These are phyloP conservation scores for Eremochloa ophiuroides DNA, from an alignment of 176 grass and related monocot species.

Conservation along the genomic window DNA sequence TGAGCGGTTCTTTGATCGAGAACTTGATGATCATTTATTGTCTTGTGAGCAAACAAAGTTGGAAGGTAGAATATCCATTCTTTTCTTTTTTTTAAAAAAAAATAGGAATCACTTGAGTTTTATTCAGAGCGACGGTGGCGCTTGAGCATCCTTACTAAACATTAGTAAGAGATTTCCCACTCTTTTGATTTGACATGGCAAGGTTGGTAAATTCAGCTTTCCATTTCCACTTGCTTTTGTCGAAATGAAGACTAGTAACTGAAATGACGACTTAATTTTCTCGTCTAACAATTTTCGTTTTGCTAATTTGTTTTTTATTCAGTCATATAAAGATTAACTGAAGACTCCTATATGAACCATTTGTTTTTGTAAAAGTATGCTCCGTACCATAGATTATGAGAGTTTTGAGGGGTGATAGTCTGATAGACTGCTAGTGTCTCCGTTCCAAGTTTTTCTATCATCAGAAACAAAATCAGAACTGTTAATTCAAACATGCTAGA, in stretches of 20 bases:
- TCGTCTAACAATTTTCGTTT: neutral
- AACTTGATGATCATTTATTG: neutral
- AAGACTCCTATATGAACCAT: neutral
- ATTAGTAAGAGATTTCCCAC: neutral
- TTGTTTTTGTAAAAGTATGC: too few species aligned
- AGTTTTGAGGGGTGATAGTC: neutral
- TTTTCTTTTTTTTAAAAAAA: too few species aligned
- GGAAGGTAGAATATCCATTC: neutral
- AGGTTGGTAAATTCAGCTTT: neutral
- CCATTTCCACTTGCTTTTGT: neutral
- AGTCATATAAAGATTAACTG: neutral
- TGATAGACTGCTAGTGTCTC: neutral
- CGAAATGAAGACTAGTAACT: neutral
- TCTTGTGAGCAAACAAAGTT: neutral
- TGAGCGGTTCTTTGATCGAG: neutral
- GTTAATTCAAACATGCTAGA: neutral
- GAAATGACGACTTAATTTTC: neutral
- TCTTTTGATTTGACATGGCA: neutral
- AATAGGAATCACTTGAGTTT: neutral
- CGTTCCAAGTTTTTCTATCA: neutral
- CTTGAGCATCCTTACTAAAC: neutral
- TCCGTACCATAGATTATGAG: neutral
- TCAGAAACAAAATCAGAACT: neutral
- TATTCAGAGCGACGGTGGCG: neutral
- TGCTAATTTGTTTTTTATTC: neutral